Conservation (phyloP, 2,329 filamentous ascomycete genomes). For the Aspergillus neotritici region DNA sequence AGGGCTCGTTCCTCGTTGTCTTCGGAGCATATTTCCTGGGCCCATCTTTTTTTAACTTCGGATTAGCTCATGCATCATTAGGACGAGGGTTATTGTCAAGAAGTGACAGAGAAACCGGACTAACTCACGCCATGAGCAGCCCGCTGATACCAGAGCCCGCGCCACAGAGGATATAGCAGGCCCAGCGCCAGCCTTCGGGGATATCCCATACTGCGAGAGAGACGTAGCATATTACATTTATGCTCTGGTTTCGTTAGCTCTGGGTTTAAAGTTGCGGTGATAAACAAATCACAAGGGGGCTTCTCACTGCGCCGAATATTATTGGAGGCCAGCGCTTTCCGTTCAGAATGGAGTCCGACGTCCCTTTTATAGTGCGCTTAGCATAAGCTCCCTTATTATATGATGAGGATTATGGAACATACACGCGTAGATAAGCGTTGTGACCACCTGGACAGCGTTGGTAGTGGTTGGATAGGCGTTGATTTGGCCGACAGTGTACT, state of each 20-base stretch:
- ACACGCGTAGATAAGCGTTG: conserved; percentile 58
- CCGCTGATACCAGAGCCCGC: conserved; percentile 45
- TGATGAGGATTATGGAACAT: background rate
- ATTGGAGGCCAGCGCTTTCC: conserved; percentile 61
- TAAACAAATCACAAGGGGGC: conserved; percentile 37
- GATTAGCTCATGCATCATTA: no score
- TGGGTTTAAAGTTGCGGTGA: background rate
- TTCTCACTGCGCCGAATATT: conserved; percentile 50
- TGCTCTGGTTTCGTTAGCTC: conserved; percentile 12
- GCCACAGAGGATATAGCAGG: conserved; percentile 53
- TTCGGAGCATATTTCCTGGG: conserved; percentile 50
- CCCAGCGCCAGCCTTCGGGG: conserved; percentile 56
- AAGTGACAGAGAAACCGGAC: background rate
- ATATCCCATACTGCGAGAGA: conserved; percentile 48
- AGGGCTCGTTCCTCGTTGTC: conserved; percentile 63
- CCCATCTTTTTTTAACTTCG: conserved; percentile 35
- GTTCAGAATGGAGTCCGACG: conserved; percentile 55
- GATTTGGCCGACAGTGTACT: conserved; percentile 43
- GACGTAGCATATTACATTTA: conserved; percentile 42
- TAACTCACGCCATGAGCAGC: conserved; percentile 45
- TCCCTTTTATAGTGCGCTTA: conserved; percentile 35
- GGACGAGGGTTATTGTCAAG: no score
- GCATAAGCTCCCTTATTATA: background rate
- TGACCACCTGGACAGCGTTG: conserved; percentile 51
- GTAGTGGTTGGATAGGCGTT: conserved; percentile 57